phyloP scores from a whole-genome alignment of 129 eudicot species.

The Pittosporum tobira region DNA sequence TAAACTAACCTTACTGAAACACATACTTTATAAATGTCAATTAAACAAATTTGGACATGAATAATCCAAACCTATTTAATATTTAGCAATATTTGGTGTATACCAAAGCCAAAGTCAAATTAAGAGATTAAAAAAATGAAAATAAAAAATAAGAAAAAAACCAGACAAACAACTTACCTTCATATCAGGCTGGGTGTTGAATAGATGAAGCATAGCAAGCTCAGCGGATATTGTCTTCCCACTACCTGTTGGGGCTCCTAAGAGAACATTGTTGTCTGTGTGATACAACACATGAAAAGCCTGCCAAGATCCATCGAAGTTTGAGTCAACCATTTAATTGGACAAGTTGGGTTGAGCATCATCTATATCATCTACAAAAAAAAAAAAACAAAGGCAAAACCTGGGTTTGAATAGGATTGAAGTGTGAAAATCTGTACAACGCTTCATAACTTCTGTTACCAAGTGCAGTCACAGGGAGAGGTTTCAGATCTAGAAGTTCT shows the following conservation, averaged over 20 bases:
- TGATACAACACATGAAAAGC: slow-evolving; percentile 94
- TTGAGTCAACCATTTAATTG: slow-evolving; percentile 12
- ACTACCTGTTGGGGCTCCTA: slow-evolving; percentile 98
- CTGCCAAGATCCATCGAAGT: slow-evolving; percentile 33
- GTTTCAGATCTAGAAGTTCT: slow-evolving; percentile 92
- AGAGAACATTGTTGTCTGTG: slow-evolving; percentile 77
- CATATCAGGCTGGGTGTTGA: slow-evolving; percentile 91
- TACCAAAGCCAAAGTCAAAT: too few species aligned
- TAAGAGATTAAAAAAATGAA: too few species aligned
- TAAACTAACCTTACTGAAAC: background rate
- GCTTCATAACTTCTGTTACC: slow-evolving; percentile 74
- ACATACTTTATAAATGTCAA: background rate
- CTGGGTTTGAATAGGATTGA: slow-evolving; percentile 99
- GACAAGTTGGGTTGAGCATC: background rate
- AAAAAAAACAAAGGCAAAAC: slow-evolving; percentile 14
- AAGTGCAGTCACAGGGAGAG: slow-evolving; percentile 96
- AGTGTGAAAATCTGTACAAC: slow-evolving; percentile 83
- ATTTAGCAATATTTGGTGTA: background rate
- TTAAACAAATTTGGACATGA: background rate
- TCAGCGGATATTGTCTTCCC: slow-evolving; percentile 99
- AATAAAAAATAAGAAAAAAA: background rate
- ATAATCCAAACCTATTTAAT: background rate
- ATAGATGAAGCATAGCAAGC: slow-evolving; percentile 94
- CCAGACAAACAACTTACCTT: slow-evolving; percentile 47
- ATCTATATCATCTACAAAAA: slow-evolving; percentile 1